phyloP scores from a whole-genome alignment of 768 basidiomycete genomes.

The Leccinum disarticulatum region DNA sequence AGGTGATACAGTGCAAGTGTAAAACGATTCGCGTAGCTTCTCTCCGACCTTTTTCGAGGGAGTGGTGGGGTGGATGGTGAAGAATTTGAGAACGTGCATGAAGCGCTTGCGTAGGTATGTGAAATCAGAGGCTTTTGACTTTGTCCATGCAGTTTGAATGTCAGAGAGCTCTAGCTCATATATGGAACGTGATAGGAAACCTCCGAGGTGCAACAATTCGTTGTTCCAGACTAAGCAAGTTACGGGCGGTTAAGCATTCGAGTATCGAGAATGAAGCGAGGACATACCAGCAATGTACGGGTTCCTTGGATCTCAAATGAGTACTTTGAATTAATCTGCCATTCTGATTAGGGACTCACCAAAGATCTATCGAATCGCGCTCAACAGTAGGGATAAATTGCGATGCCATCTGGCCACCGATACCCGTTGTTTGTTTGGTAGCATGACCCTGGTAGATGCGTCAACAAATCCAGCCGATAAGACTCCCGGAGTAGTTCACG shows the following conservation, averaged over 20 bases:
- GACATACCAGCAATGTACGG: not conserved
- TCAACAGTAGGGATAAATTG: not conserved
- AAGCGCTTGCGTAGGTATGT: not conserved
- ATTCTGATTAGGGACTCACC: not conserved
- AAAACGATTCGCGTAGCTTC: constrained; percentile 76
- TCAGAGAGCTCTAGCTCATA: not conserved
- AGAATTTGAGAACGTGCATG: constrained; percentile 12
- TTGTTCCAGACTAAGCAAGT: not conserved
- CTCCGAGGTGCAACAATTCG: not conserved
- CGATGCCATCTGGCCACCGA: not conserved
- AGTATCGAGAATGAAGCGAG: not conserved
- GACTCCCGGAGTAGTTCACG: constrained; percentile 14
- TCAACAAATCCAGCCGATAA: not conserved
- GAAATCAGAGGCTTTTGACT: not conserved
- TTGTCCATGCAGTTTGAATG: not conserved
- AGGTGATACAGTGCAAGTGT: constrained; percentile 45
- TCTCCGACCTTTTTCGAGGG: constrained; percentile 68
- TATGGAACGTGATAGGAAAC: not conserved
- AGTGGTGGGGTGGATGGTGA: constrained; percentile 38
- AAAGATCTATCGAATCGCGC: not conserved
- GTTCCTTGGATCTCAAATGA: not conserved
- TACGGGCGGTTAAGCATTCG: not conserved
- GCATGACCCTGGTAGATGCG: not conserved
- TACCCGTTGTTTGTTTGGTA: not conserved
- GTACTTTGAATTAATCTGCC: not conserved